Base-by-base conservation (phyloP, 2,329 filamentous ascomycete genomes). In the Rhynchosporium agropyri region DNA sequence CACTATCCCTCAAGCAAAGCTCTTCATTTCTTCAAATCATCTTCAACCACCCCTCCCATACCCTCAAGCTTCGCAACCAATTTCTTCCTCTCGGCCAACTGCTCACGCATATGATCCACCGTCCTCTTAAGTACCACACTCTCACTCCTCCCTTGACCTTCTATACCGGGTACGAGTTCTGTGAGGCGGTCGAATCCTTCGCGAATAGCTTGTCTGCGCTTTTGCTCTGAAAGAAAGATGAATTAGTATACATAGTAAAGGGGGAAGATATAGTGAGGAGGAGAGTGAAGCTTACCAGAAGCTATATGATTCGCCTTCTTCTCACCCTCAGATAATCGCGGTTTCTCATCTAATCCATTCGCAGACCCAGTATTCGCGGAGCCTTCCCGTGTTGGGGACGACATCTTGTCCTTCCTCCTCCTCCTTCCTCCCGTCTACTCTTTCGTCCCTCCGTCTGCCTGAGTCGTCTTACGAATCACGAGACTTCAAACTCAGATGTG, bases 291-390 rank as follows among this genome's bases (percentile, higher is more conserved):
- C 46, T 28, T 68, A 75, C 74, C 74, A 4, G 86, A 89, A 29
- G 84, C 84, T 69, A 90, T 90, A 76, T 90, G 88, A 73, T 91
- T 90, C 71, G 84, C 84, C 74, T 89, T 89, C 80, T 90, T 90
- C 73, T 90, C 86, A 65, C 85, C 80, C 69, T 89, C 87, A 53
- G 86, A 87, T 65, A 91, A 78, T 66, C 87, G 83, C 43, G 87
- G 84, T 69, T 88, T 87, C 66, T 86, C 84, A 13, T 75, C 73
- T 56, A 64, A 50, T 9, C 67, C 68, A 54, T 70, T 72, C 42
- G 67, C 67, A 12, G 67, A 68, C 15, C 68, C 70, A 15, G 69
- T 65, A 62, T 72, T 71, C 31, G 66, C 65, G 31, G 71, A 71
- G 12, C 67, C 70, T 43, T 72, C 71, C 15, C 66, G 61, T 10